Evolutionary conservation across 2,329 filamentous ascomycete species (phyloP).

Genomic region (Neofusicoccum cordaticola): DNA sequence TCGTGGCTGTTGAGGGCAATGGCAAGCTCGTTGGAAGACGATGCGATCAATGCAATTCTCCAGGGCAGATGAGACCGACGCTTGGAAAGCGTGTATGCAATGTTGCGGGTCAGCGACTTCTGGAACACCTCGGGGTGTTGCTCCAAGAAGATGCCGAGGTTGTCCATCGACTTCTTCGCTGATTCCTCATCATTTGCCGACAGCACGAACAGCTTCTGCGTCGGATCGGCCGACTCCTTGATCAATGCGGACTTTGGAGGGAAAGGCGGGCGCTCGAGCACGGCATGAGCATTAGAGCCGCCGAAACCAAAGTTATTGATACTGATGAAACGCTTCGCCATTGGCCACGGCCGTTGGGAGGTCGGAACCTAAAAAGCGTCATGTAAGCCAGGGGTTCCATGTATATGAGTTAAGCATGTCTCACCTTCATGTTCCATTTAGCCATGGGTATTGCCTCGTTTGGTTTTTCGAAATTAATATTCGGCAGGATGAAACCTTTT

Average conservation of each 20-base stretch:
- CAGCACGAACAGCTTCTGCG: slow-evolving; percentile 8
- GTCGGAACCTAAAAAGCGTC: neutral
- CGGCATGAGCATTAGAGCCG: slow-evolving; percentile 19
- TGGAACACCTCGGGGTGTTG: slow-evolving; percentile 15
- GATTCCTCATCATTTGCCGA: slow-evolving; percentile 13
- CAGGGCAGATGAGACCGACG: slow-evolving; percentile 8
- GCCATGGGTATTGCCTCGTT: slow-evolving; percentile 19
- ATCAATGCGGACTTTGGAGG: neutral
- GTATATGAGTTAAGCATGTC: neutral
- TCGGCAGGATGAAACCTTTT: slow-evolving; percentile 24
- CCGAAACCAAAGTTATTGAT: slow-evolving; percentile 21
- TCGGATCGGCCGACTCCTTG: neutral
- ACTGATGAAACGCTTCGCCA: slow-evolving; percentile 7
- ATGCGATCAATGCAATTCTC: slow-evolving; percentile 2
- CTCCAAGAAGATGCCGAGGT: slow-evolving; percentile 14
- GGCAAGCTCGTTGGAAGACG: slow-evolving; percentile 3
- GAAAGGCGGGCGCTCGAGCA: slow-evolving; percentile 10
- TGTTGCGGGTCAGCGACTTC: slow-evolving; percentile 12
- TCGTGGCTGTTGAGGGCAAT: neutral
- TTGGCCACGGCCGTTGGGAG: slow-evolving; percentile 16
- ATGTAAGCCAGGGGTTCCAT: neutral
- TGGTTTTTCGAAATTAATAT: slow-evolving; percentile 21
- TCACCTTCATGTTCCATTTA: slow-evolving; percentile 20
- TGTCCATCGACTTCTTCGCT: neutral
- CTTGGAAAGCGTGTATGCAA: slow-evolving; percentile 16